These are phyloP conservation scores for Phytophthora aleatoria DNA, from an alignment of 352 stramenopile species.

Conservation along the genomic window DNA sequence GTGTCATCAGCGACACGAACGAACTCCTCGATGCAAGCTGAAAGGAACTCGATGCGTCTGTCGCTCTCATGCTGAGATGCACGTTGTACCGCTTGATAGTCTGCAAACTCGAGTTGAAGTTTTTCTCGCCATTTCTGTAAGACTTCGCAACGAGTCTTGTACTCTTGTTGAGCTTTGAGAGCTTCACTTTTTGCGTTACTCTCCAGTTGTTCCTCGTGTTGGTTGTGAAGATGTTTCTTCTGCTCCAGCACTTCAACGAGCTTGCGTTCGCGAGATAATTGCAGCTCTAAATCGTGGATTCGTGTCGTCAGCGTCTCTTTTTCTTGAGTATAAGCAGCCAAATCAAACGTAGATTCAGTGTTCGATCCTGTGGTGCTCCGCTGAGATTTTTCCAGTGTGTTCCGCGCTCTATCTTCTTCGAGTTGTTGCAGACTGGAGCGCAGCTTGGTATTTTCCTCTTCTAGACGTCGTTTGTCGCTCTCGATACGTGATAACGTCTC, in stretches of 20 bases:
- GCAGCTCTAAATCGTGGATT: constrained; percentile 34
- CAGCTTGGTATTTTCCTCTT: constrained; percentile 29
- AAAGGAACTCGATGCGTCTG: constrained; percentile 50
- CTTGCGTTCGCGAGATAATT: constrained; percentile 32
- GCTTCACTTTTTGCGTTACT: constrained; percentile 10
- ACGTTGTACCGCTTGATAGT: constrained; percentile 29
- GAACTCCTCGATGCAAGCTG: constrained; percentile 49
- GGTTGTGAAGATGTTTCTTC: constrained; percentile 20
- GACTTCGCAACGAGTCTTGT: constrained; percentile 3
- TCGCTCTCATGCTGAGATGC: constrained; percentile 39
- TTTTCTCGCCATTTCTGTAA: constrained; percentile 21
- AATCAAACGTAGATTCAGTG: constrained; percentile 19
- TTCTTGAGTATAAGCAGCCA: constrained; percentile 8
- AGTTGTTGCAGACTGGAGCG: constrained; percentile 27
- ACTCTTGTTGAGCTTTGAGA: constrained; percentile 18
- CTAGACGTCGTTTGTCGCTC: constrained; percentile 26
- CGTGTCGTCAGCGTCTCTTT: constrained; percentile 12
- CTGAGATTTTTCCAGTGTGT: constrained; percentile 10
- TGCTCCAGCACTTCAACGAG: constrained; percentile 27
- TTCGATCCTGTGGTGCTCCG: constrained; percentile 21
- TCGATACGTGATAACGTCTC: constrained; percentile 38
- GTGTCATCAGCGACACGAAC: constrained; percentile 33
- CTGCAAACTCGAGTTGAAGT: constrained; percentile 42
- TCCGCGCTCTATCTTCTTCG: constrained; percentile 15
- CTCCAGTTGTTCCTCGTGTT: constrained; percentile 21